Evolutionary conservation across 192 early-diverging fungal genomes (phyloP).

Genomic region (Gonapodya prolifera): DNA sequence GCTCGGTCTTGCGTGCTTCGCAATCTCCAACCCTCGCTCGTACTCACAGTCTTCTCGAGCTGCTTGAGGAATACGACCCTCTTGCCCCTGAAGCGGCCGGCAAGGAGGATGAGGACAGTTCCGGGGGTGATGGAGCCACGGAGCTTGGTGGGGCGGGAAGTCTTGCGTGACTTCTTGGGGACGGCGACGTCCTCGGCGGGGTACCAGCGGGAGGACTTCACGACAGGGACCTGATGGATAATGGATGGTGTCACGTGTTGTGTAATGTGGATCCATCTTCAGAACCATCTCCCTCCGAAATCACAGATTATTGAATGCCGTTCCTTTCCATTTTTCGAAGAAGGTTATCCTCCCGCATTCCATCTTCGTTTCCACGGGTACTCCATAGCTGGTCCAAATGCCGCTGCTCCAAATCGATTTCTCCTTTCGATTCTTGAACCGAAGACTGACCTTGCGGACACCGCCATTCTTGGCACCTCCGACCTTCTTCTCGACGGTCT

Average conservation of each 20-base stretch:
- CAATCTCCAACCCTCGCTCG: no score
- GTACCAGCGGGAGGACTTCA: constrained; percentile 64
- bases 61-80: constrained; percentile 98
- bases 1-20: no score
- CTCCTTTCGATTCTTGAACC: background rate
- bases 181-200: constrained; percentile 69
- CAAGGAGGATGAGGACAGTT: constrained; percentile 90
- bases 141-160: constrained; percentile 50
- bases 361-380: no score
- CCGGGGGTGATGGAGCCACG: constrained; percentile 93
- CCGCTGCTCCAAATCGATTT: no score
- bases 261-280: no score
- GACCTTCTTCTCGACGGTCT: constrained; percentile 52
- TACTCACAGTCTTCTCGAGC: constrained; percentile 47
- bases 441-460: background rate
- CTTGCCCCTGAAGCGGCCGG: constrained; percentile 94
- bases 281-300: background rate
- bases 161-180: constrained; percentile 72
- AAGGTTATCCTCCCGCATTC: no score
- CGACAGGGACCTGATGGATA: constrained; percentile 49
- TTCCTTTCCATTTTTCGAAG: background rate
- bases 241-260: background rate
- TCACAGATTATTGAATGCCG: background rate
- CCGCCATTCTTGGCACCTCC: constrained; percentile 76
- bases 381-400: no score